Base-by-base conservation (phyloP, 2,329 filamentous ascomycete species). In the Colletotrichum tropicicola region DNA sequence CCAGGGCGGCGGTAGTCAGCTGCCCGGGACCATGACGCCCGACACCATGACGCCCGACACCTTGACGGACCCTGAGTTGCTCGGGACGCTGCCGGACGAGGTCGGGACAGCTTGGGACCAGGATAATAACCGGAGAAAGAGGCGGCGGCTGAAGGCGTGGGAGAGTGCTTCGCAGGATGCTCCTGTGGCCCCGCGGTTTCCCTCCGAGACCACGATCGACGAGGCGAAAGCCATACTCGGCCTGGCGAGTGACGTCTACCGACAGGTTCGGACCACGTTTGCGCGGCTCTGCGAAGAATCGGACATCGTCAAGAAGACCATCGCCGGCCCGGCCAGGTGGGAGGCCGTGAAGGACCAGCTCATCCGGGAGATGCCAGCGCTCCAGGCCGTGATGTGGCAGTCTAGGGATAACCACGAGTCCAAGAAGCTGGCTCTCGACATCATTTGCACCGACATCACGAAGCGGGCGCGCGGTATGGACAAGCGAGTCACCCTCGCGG, bases 161-260 rank as follows among this genome's bases (percentile, higher is more conserved):
- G 66, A 69, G 37, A 72, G 69, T 67, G 85, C 90, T 48, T 91
- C 89, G 57, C 85, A 87, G 70, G 90, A 92, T 72, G 87, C 88
- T 6, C 85, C 89, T 1, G 88, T 89, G 5, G 87, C 89, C 19
- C 89, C 91, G 13, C 87, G 92, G 21, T 96, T 93, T 68, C 91
- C 91, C 1, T 95, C 92, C 0, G 92, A 96, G 75, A 94, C 91
- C 12, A 94, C 92, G 0, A 86, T 96, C 63, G 90, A 92, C 68
- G 91, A 95, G 76, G 90, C 91, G 72, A 92, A 93, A 72, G 83
- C 84, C 12, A 91, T 89, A 64, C 80, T 97, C 27, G 82, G 79
- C 37, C 80, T 97, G 32, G 87, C 91, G 71, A 86, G 84, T 51
- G 76, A 82, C 1, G 79, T 86, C 43, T 96, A 96, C 74, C 84